A percentile compares a stretch with the other conserved stretches of the same genome.
These are phyloP conservation scores for Umbellularia californica DNA, from an alignment of 164 flowering plant species.

Conservation along the genomic window DNA sequence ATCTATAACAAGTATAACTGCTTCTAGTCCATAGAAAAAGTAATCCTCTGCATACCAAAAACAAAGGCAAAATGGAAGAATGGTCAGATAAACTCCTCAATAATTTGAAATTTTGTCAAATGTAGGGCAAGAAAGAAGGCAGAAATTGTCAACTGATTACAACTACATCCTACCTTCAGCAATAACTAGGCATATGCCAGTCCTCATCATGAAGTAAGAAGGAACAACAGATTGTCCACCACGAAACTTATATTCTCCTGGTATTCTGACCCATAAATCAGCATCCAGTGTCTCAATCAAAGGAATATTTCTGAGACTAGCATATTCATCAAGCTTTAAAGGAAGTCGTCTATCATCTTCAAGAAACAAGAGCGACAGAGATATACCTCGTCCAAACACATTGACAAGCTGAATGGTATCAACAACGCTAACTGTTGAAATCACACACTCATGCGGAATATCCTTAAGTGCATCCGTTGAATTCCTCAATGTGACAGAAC, in stretches of 20 bases:
- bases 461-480: conserved; percentile 28
- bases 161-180: conserved; percentile 53
- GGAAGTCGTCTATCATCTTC: conserved; percentile 26
- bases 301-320: conserved; percentile 9
- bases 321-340: conserved; percentile 17
- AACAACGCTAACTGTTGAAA: conserved; percentile 34
- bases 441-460: conserved; percentile 50
- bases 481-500: conserved; percentile 27
- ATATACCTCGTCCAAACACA: conserved; percentile 63
- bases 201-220: conserved; percentile 50
- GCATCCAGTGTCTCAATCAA: conserved; percentile 46
- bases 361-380: conserved; percentile 35
- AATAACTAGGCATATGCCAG: conserved; percentile 41
- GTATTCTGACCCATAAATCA: conserved; percentile 85
- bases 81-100: not conserved
- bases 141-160: not conserved
- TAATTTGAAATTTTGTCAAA: not conserved
- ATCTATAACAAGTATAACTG: conserved; percentile 39
- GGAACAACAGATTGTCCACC: conserved; percentile 19
- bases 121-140: not conserved
- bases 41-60: conserved; percentile 34
- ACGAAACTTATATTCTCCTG: conserved; percentile 28
- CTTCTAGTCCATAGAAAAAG: conserved; percentile 41
- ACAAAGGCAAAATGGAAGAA: not conserved
- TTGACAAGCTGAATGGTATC: conserved; percentile 36